phyloP scores from a whole-genome alignment of 2,329 filamentous ascomycete genomes.

The Colletotrichum scovillei region DNA sequence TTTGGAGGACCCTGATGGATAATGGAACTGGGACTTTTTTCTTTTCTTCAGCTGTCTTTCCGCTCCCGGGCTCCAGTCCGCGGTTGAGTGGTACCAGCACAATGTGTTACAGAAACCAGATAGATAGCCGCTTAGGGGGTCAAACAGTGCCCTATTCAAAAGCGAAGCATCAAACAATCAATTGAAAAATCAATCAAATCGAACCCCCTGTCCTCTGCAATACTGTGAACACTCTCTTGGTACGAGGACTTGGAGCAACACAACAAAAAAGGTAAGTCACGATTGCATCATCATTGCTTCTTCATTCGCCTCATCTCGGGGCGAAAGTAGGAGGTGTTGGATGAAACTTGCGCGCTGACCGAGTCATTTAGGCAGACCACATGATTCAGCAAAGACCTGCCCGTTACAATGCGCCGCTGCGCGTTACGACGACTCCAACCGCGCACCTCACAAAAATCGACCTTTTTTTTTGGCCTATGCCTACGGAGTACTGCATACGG shows the following conservation, averaged over 20 bases:
- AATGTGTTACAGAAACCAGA: constrained; percentile 34
- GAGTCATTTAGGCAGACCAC: constrained; percentile 33
- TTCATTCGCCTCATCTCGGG: constrained; percentile 18
- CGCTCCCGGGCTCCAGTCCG: constrained; percentile 22
- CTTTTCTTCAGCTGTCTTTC: constrained; percentile 32
- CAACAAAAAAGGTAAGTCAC: background rate
- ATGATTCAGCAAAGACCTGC: constrained; percentile 21
- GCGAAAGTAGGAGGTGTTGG: background rate
- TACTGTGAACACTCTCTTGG: background rate
- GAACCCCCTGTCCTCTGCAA: constrained; percentile 14
- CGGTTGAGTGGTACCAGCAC: constrained; percentile 31
- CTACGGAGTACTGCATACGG: too few species aligned
- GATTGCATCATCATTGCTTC: constrained; percentile 33
- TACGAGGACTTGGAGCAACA: background rate
- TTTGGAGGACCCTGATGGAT: constrained; percentile 28
- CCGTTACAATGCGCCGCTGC: constrained; percentile 11
- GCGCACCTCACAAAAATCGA: background rate
- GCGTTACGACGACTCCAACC: background rate
- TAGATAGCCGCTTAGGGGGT: constrained; percentile 16
- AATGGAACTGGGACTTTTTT: constrained; percentile 20
- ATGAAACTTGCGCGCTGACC: constrained; percentile 32
- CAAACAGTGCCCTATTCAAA: constrained; percentile 14
- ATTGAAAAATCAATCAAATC: constrained; percentile 30
- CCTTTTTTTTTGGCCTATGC: too few species aligned
- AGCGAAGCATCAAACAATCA: constrained; percentile 14